Base-by-base conservation (phyloP, 257 asterid species). In the Primulina huaijiensis region DNA sequence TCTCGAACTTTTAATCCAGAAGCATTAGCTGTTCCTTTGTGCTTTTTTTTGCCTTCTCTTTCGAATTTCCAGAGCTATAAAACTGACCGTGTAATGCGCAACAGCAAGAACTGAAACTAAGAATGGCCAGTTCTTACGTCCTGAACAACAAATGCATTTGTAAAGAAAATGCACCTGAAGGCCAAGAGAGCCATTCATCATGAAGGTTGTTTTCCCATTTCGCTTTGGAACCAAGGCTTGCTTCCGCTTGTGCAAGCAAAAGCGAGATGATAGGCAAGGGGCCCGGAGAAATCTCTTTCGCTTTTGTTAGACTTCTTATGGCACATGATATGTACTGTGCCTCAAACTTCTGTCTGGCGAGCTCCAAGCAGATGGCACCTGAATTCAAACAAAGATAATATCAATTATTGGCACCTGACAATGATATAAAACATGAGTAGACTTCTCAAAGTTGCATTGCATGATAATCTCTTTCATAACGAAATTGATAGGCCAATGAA, bases 361-460 rank as follows among this genome's bases (percentile, higher is more conserved):
- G 89, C 86, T 87, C 94, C 95, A 90, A 84, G 70, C 99, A 93
- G 57, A 85, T 77, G 65, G 88, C 91, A 78, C 96, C 97, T 93
- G 83, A 64, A 67, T 34, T 53, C 73, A 79, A 56, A 73, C 33
- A 53, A 77, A 50, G 59, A 61, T 4, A 35, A 46, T 59, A 46
- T 60, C 16, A 43, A 23, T 34, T 27, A 9, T 30, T 58, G 5
- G 65, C 27, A 65, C 37, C 64, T 29, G 30, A 30, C 12, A 38
- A 68, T 71, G 65, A 9, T 62, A 63, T 72, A 46, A 68, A 12
- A 9, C 14, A 60, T 16, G 34, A 21, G 23, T 21, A 74, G 16
- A 60, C 31, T 43, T 57, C 8, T 23, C 53, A n/a, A 14, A 1
- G 56, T 25, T 60, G 16, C 58, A 60, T 52, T 30, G 37, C 9